Evolutionary conservation across 345 rosid genomes (phyloP), one percentile per base, ranked within the genome.

Genomic region (Salix suchowensis): DNA sequence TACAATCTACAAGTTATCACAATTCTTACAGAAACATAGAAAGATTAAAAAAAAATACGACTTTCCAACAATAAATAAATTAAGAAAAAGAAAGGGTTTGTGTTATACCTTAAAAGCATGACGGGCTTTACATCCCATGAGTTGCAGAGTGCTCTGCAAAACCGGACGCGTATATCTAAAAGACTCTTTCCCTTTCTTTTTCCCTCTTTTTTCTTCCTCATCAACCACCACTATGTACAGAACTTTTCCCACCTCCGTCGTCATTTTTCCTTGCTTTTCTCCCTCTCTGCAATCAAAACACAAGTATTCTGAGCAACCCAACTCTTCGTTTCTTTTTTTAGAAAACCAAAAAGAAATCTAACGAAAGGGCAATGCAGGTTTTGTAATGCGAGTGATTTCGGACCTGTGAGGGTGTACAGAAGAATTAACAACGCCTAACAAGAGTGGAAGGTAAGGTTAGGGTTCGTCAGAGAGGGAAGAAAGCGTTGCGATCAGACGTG

Each of bases 101-200:
- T 18, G n/a, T 15, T 6, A 10, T 30, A 96, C 99, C 97, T 96
- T 96, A 81, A 93, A 96, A 73, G 98, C 99, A 77, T 96, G 99
- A 44, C 97, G 94, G 15, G 99, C 88, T 83, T 96, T 96, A 84
- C 99, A 96, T 32, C 98, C 99, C 93, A 96, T 96, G 58, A 96
- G 92, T 81, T 93, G 98, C 75, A 96, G 93, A 81, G 97, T 88
- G 58, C 96, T 91, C 84, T 93, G 99, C 79, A 96, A 83, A 87
- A 92, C 93, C 46, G 98, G 83, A 73, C 98, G 96, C 75, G 98
- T 89, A 69, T 92, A 96, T 12, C 97, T 84, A 64, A 92, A 96
- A 71, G 98, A 90, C 65, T 82, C 91, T 76, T 80, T 87, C 5
- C 75, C 84, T n/a, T 58, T 76, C 85, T 65, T 72, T 73, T 40